Percentiles rank a stretch among this genome's conserved stretches.
Conservation (phyloP, 1,139 yeast species). For the Saccharomyces hybrid region DNA sequence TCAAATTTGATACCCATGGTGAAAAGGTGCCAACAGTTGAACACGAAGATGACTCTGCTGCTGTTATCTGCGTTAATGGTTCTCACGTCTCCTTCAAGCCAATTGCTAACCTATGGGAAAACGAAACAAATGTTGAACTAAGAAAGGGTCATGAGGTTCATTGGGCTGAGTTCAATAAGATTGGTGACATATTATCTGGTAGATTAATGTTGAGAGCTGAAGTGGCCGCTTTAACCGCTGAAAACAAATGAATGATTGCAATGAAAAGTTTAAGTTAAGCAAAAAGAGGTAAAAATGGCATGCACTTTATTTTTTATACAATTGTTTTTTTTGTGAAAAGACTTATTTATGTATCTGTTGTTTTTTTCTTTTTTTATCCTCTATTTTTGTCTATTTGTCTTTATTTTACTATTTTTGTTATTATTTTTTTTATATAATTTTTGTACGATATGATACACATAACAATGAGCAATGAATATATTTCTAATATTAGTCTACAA, state of each 20-base stretch:
- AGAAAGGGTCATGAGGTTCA: conserved; percentile 65
- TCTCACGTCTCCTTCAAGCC: conserved; percentile 51
- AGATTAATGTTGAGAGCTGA: conserved; percentile 44
- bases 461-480: background rate
- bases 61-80: conserved; percentile 65
- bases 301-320: background rate
- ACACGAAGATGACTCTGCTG: conserved; percentile 42
- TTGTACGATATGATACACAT: background rate
- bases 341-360: background rate
- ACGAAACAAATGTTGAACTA: conserved; percentile 50
- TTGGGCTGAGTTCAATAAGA: conserved; percentile 54
- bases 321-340: background rate
- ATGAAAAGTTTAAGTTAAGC: conserved; percentile 1
- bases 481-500: background rate
- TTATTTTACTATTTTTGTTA: background rate
- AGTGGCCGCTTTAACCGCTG: conserved; percentile 20
- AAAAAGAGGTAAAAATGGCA: background rate
- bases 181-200: conserved; percentile 66
- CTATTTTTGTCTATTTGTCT: background rate
- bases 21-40: conserved; percentile 35
- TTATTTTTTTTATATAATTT: background rate
- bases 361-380: background rate
- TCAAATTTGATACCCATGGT: conserved; percentile 36
- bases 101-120: conserved; percentile 46
- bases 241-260: conserved; percentile 2